Evolutionary conservation across 352 stramenopile genomes (phyloP).

Genomic region (Phytopythium oedochilum): DNA sequence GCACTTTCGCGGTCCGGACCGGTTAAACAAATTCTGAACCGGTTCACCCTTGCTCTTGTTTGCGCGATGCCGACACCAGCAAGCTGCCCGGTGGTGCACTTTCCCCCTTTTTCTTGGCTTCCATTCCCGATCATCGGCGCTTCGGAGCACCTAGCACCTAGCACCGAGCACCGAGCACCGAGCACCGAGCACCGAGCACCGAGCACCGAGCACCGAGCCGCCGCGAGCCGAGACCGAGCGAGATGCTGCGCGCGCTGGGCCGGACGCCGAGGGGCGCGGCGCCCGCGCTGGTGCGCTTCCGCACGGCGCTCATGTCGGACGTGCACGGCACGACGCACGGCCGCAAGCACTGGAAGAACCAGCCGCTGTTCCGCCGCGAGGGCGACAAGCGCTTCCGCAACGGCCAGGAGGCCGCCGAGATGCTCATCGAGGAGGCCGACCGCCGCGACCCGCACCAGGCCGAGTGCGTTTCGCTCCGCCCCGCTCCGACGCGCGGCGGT

Average conservation of each 20-base stretch:
- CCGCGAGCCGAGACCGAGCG: too few relatives aligned
- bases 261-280: constrained; percentile 3
- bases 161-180: too few relatives aligned
- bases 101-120: background rate
- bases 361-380: constrained; percentile 94
- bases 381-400: constrained; percentile 96
- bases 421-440: constrained; percentile 84
- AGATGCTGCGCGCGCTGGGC: background rate
- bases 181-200: too few relatives aligned
- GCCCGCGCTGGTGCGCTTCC: constrained; percentile 20
- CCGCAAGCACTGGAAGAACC: constrained; percentile 95
- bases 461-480: constrained; percentile 8
- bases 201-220: too few relatives aligned
- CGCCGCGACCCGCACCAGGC: constrained; percentile 75
- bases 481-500: too few relatives aligned
- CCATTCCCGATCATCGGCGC: background rate
- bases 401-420: constrained; percentile 93
- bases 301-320: constrained; percentile 81
- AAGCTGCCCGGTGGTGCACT: constrained; percentile 4
- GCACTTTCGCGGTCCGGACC: background rate
- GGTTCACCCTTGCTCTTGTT: constrained; percentile 1
- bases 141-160: background rate
- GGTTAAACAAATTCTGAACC: background rate
- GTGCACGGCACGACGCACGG: constrained; percentile 85
- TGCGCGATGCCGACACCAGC: background rate